A percentile compares a stretch with the other conserved stretches of the same genome.
Evolutionary conservation across 148 eudicot genomes (phyloP).

Genomic region (Selenicereus undatus): DNA sequence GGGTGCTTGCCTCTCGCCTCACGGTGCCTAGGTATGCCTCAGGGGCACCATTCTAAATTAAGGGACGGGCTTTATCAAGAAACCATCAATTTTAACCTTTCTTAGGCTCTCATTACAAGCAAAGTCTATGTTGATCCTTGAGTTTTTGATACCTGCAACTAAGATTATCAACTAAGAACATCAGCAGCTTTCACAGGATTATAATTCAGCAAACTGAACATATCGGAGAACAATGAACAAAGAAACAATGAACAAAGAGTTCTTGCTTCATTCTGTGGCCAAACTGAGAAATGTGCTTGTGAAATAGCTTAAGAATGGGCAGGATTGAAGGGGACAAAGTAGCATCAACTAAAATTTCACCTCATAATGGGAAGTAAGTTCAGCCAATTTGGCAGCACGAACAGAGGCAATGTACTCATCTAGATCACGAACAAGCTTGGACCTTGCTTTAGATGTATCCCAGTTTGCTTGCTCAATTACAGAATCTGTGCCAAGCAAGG

Average conservation of each 20-base stretch:
- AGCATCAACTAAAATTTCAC: constrained; percentile 28
- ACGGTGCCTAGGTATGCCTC: background rate
- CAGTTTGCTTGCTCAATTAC: constrained; percentile 72
- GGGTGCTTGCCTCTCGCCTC: background rate
- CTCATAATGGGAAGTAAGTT: constrained; percentile 78
- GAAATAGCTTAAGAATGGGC: background rate
- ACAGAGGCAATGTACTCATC: constrained; percentile 80
- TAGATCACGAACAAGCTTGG: constrained; percentile 74
- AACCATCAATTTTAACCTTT: too few species aligned
- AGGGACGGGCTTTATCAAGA: too few species aligned
- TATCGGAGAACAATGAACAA: background rate
- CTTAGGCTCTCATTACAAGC: too few species aligned
- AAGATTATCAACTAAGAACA: background rate
- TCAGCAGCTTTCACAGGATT: background rate
- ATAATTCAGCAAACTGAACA: background rate
- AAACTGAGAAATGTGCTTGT: background rate
- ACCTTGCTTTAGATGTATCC: constrained; percentile 78
- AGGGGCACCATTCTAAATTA: too few species aligned
- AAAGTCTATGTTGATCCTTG: too few species aligned
- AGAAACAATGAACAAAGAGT: too few species aligned
- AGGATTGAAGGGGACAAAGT: background rate
- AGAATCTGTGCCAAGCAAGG: constrained; percentile 47
- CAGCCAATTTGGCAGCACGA: constrained; percentile 75
- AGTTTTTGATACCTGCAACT: too few species aligned
- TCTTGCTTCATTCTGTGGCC: background rate